phyloP scores from a whole-genome alignment of 139 green algal genomes.

The Micromonas commoda region DNA sequence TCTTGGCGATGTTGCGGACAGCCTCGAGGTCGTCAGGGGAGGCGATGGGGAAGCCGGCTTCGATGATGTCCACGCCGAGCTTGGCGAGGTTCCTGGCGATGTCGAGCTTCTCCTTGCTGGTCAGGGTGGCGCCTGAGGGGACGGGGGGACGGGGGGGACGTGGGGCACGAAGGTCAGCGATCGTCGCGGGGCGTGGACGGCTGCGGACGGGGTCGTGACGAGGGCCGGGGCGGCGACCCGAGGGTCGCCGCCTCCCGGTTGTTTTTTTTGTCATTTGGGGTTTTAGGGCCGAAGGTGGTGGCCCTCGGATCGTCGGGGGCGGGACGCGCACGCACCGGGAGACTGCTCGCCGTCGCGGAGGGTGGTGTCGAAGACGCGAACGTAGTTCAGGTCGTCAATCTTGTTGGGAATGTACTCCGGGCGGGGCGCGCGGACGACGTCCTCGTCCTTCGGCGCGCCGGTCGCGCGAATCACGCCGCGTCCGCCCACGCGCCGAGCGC shows the following conservation, averaged over 20 bases:
- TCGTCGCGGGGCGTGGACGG: background rate
- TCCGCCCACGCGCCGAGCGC: background rate
- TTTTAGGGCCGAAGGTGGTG: too few species aligned
- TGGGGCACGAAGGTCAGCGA: too few species aligned
- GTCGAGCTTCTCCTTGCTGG: slow-evolving; percentile 93
- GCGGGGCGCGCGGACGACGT: background rate
- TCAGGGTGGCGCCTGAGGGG: slow-evolving; percentile 74
- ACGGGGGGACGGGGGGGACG: background rate
- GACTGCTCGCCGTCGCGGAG: slow-evolving; percentile 95
- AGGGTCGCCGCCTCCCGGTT: too few species aligned
- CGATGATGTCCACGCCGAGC: slow-evolving; percentile 98
- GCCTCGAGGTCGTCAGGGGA: slow-evolving; percentile 97
- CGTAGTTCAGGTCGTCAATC: slow-evolving; percentile 89
- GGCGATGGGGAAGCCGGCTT: slow-evolving; percentile 93
- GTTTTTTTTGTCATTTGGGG: too few species aligned
- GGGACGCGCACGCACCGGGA: slow-evolving; percentile 44
- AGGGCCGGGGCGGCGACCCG: too few species aligned
- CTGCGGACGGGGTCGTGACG: too few species aligned
- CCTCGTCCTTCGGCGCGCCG: background rate
- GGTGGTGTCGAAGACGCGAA: slow-evolving; percentile 98
- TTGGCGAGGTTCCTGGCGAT: slow-evolving; percentile 88
- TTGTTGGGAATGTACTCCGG: slow-evolving; percentile 44
- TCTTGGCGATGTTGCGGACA: slow-evolving; percentile 79
- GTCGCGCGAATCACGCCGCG: background rate
- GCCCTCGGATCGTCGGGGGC: too few species aligned